Conservation (phyloP, 495 filamentous ascomycete species). For the Penicillium waksmanii region DNA sequence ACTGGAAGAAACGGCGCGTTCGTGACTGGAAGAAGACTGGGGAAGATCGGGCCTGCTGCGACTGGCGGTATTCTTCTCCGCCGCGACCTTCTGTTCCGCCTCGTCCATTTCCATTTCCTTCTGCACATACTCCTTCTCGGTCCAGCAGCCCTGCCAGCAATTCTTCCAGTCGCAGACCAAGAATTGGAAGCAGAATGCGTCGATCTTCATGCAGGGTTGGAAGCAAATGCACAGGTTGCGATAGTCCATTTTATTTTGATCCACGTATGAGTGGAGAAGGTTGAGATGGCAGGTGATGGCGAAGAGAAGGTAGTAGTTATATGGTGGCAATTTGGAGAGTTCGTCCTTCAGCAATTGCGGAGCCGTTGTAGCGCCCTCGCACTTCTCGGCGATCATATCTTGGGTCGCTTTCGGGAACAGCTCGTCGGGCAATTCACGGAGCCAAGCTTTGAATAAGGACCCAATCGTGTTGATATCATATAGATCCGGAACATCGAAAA, state of each 20-base stretch:
- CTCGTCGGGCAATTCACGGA: slow-evolving; percentile 90
- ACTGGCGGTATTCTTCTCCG: slow-evolving; percentile 25
- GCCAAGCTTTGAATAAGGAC: slow-evolving; percentile 90
- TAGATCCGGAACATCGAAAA: slow-evolving; percentile 79
- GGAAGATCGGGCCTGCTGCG: slow-evolving; percentile 15
- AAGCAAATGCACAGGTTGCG: slow-evolving; percentile 92
- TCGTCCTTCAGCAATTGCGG: slow-evolving; percentile 85
- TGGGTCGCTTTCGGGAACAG: slow-evolving; percentile 82
- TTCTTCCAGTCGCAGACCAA: slow-evolving; percentile 89
- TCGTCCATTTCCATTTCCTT: slow-evolving; percentile 69
- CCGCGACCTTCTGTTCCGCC: slow-evolving; percentile 31
- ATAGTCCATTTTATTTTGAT: slow-evolving; percentile 95
- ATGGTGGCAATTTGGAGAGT: slow-evolving; percentile 85
- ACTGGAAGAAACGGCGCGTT: slow-evolving; percentile 62
- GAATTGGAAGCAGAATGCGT: slow-evolving; percentile 87
- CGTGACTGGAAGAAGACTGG: slow-evolving; percentile 40
- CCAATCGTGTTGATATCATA: slow-evolving; percentile 94
- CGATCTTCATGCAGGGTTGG: slow-evolving; percentile 91
- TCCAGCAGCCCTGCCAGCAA: slow-evolving; percentile 94
- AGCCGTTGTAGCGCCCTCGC: slow-evolving; percentile 71
- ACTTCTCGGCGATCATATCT: slow-evolving; percentile 71
- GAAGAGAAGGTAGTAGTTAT: slow-evolving; percentile 95
- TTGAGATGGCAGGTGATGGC: slow-evolving; percentile 93
- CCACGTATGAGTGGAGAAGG: slow-evolving; percentile 79
- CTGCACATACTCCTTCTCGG: slow-evolving; percentile 77